Base-by-base conservation (phyloP, 1,284 basidiomycete genomes). In the Boletus holoroseus region DNA sequence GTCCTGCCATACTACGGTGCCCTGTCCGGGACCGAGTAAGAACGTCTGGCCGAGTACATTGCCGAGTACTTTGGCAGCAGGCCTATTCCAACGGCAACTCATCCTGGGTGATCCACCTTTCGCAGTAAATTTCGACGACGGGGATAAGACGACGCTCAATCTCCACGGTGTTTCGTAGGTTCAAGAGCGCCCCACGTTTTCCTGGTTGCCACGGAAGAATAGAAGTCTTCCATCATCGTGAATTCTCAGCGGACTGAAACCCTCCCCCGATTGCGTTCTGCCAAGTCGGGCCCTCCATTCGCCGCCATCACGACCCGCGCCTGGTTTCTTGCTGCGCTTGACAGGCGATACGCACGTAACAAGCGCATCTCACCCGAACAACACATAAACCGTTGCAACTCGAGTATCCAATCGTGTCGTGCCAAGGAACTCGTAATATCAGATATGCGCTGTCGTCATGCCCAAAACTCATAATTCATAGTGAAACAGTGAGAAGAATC, bases 121-220 rank as follows among this genome's bases (percentile, higher is more conserved):
- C 31, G 28, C 48, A 44, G 44, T 15, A 45, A 43, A 40, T 22
- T 42, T 53, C 47, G 30, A 37, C 20, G 44, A 48, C 38, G 61
- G 56, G 49, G 42, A 50, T 62, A 60, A 50, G 44, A 32, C 50
- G 63, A 54, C 54, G 27, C 50, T 62, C 47, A 50, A 65, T 49
- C 56, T 62, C 63, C 63, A 64, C 58, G 66, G 60, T 30, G 35
- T 61, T 67, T 49, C 52, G 49, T 40, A 61, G 55, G 50, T 49
- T 39, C 50, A 48, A 54, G 49, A 45, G 53, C 55, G 54, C 64
- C 51, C 49, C 62, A 55, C 62, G 59, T 66, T 58, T 55, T 61
- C 55, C 64, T 68, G 44, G 63, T 64, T 64, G 58, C 63, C 49
- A 64, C 62, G 63, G 61, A 64, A 68, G 62, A 63, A 64, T 41